Percentiles rank a stretch among this genome's conserved stretches.
Evolutionary conservation across 2,329 filamentous ascomycete genomes (phyloP).

Genomic region (Colletotrichum australisinense): DNA sequence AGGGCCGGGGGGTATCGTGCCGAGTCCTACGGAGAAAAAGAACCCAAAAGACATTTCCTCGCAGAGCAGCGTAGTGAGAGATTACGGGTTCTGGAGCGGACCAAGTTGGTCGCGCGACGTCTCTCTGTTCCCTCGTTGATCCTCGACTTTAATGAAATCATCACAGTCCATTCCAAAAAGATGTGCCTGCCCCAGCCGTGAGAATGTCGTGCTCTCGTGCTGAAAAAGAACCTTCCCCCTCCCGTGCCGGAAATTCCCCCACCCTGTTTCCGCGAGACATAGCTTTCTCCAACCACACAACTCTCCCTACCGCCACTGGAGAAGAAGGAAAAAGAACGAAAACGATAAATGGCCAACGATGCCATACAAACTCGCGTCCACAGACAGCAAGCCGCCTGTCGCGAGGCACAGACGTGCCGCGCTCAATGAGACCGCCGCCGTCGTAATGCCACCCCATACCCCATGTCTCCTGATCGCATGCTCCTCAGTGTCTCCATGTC

Average conservation of each 20-base stretch:
- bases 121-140: conserved; percentile 14
- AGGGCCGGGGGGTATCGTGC: conserved; percentile 31
- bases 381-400: background rate
- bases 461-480: conserved; percentile 5
- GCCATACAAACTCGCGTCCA: conserved; percentile 40
- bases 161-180: conserved; percentile 33
- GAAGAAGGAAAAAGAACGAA: conserved; percentile 39
- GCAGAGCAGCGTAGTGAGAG: background rate
- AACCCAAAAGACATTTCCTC: background rate
- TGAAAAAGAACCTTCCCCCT: conserved; percentile 6
- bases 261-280: background rate
- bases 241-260: conserved; percentile 3
- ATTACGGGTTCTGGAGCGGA: background rate
- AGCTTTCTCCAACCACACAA: conserved; percentile 1
- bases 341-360: conserved; percentile 25
- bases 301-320: background rate
- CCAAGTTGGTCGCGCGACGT: background rate
- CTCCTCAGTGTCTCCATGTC: conserved; percentile 3
- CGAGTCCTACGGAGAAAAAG: conserved; percentile 26
- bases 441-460: conserved; percentile 11
- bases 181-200: conserved; percentile 31
- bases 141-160: conserved; percentile 22
- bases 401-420: background rate
- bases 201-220: conserved; percentile 35
- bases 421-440: conserved; percentile 20